Evolutionary conservation across 202 grass and related monocot species (phyloP).

Genomic region (Brachypodium distachyon): DNA sequence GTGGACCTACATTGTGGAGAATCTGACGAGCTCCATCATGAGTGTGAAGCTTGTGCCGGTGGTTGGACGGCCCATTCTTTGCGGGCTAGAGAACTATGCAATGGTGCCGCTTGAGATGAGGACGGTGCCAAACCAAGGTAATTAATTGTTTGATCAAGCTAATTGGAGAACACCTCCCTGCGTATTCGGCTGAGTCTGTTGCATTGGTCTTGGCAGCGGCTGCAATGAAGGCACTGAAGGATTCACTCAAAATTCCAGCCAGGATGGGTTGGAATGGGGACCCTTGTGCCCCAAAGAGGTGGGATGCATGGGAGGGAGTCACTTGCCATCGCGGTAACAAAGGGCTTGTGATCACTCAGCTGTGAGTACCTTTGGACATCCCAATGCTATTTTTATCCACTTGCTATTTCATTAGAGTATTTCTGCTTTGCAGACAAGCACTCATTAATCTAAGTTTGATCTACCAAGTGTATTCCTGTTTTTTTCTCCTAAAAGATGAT

Average conservation of each 20-base stretch:
- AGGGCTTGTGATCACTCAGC: slow-evolving; percentile 74
- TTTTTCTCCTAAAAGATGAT: background rate
- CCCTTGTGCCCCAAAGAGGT: slow-evolving; percentile 68
- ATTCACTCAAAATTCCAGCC: slow-evolving; percentile 69
- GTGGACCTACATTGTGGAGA: slow-evolving; percentile 73
- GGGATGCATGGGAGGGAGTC: slow-evolving; percentile 99
- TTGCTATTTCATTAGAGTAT: background rate
- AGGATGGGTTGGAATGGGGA: slow-evolving; percentile 99
- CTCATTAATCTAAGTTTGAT: background rate
- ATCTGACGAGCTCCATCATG: slow-evolving; percentile 54
- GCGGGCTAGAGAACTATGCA: slow-evolving; percentile 92
- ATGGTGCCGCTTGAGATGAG: slow-evolving; percentile 77
- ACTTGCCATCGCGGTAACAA: slow-evolving; percentile 60
- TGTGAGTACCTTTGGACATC: slow-evolving; percentile 41
- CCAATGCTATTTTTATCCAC: background rate
- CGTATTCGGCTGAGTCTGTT: background rate
- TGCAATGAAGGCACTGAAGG: slow-evolving; percentile 83
- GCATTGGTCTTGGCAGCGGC: slow-evolving; percentile 31
- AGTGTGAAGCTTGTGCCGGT: slow-evolving; percentile 66
- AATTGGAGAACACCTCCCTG: background rate
- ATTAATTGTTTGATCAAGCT: background rate
- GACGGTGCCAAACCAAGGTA: slow-evolving; percentile 67
- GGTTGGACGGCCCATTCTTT: slow-evolving; percentile 70
- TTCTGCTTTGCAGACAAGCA: background rate
- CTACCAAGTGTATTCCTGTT: background rate